These are phyloP conservation scores for Penicillium canariense DNA, from an alignment of 495 filamentous ascomycete species.

Conservation along the genomic window DNA sequence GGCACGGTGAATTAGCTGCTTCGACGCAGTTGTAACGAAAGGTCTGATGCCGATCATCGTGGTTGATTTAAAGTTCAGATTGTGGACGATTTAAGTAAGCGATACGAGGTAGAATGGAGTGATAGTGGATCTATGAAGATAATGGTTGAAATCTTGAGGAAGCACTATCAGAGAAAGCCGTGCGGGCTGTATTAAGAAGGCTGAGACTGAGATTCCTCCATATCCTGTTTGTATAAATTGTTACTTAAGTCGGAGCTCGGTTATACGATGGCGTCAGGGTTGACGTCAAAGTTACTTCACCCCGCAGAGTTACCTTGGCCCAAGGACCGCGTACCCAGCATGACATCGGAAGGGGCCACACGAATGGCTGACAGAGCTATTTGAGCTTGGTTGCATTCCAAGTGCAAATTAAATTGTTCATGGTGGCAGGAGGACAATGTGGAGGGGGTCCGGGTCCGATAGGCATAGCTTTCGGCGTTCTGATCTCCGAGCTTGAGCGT, in stretches of 20 bases:
- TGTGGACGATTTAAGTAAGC: not conserved
- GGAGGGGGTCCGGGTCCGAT: no score
- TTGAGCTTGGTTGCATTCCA: not conserved
- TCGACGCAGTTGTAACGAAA: not conserved
- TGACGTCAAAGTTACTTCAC: conserved; percentile 31
- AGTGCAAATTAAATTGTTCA: no score
- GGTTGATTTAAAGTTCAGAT: not conserved
- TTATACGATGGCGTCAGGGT: not conserved
- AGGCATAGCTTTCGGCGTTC: not conserved
- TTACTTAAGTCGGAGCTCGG: no score
- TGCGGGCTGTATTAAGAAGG: not conserved
- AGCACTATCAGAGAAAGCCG: not conserved
- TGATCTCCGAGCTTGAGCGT: not conserved
- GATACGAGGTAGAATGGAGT: not conserved
- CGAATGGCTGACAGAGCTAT: not conserved
- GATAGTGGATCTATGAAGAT: not conserved
- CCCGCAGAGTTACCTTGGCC: no score
- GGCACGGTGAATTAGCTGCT: conserved; percentile 1
- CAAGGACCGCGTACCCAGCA: not conserved
- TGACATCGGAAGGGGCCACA: conserved; percentile 1
- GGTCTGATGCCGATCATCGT: not conserved
- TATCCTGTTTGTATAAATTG: not conserved
- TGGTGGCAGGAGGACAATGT: no score
- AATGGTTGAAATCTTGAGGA: not conserved
- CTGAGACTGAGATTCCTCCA: not conserved